phyloP scores from a whole-genome alignment of 2,329 filamentous ascomycete species.

The Tolypocladium tropicale region DNA sequence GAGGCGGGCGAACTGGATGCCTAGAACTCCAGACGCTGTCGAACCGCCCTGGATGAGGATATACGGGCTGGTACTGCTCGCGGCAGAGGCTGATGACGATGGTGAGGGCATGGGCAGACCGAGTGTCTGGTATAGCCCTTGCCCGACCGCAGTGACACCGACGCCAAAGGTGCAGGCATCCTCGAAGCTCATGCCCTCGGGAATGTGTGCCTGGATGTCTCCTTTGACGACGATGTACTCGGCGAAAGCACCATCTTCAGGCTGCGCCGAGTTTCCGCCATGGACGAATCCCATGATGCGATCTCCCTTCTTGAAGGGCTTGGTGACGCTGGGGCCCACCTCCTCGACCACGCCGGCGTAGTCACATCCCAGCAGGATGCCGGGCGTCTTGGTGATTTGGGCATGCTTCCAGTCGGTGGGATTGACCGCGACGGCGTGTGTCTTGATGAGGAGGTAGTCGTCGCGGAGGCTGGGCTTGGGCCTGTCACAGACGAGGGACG shows the following conservation, averaged over 20 bases:
- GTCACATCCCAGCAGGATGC: slow-evolving; percentile 28
- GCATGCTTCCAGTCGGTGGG: slow-evolving; percentile 21
- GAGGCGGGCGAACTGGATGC: too few relatives aligned
- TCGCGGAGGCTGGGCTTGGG: slow-evolving; percentile 4
- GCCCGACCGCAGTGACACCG: slow-evolving; percentile 27
- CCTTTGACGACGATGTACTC: slow-evolving; percentile 27
- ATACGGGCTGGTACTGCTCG: too few relatives aligned
- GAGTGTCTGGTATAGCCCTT: slow-evolving; percentile 34
- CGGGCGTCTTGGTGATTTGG: slow-evolving; percentile 9
- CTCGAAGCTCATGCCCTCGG: slow-evolving; percentile 32
- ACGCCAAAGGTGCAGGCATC: slow-evolving; percentile 34
- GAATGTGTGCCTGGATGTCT: slow-evolving; percentile 31
- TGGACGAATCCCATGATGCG: slow-evolving; percentile 31
- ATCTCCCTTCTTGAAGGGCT: slow-evolving; percentile 35
- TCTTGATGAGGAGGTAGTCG: slow-evolving; percentile 19
- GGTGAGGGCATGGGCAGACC: slow-evolving; percentile 15
- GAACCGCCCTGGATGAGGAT: too few relatives aligned
- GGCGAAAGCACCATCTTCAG: slow-evolving; percentile 32
- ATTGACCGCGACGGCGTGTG: slow-evolving; percentile 22
- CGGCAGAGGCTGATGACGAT: too few relatives aligned
- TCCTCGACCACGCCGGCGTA: slow-evolving; percentile 36
- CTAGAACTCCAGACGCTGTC: too few relatives aligned
- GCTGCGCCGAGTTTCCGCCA: slow-evolving; percentile 17
- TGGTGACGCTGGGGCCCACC: slow-evolving; percentile 30
- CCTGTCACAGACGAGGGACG: neutral